Base-by-base conservation (phyloP, 2,329 filamentous ascomycete species). In the Ophiocordyceps robertsii region DNA sequence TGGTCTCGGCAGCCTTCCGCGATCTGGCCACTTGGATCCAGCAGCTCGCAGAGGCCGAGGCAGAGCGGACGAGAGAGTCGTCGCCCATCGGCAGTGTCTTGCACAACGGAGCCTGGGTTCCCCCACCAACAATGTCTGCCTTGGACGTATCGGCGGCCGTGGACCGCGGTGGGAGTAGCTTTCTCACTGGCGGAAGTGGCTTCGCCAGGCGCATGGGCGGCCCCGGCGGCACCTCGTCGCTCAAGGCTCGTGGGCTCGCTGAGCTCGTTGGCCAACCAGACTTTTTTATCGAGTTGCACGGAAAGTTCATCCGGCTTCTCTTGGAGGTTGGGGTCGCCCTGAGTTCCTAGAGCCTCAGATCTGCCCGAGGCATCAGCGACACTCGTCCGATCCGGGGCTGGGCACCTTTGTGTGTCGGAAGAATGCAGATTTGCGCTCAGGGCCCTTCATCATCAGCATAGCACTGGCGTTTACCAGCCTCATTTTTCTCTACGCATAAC, bases 201-300 rank as follows among this genome's bases (percentile, higher is more conserved):
- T 69, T 79, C 52, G 68, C 73, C 40, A 66, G 75, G 45, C 67
- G 76, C 29, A 76, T 77, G 68, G 73, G 71, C 27, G 68, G 68
- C 39, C 72, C 70, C 0, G 74, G 72, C 16, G 69, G 72, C 37
- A 72, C 72, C 29, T 69, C 75, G 29, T 66, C 70, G 19, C 65
- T 73, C 36, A 77, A 73, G 49, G 69, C 76, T 33, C 70, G 75
- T 35, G 77, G 79, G 3, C 61, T 83, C 39, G 75, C 79, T 0
- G 79, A 83, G 59, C 64, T 83, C 35, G 75, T 81, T 27, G 79
- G 79, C 17, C 64, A 76, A 50, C 77, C 79, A 5, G 78, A 82
- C 53, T 79, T 83, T 52, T 83, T 83, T 50, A 73, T 82, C 43
- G 73, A 81, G 61, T 60, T 83, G 46, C 79, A 83, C 56, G 64